A percentile compares a stretch with the other conserved stretches of the same genome.
phyloP scores from a whole-genome alignment of 352 stramenopile genomes.

The Hyaloperonospora brassicae region DNA sequence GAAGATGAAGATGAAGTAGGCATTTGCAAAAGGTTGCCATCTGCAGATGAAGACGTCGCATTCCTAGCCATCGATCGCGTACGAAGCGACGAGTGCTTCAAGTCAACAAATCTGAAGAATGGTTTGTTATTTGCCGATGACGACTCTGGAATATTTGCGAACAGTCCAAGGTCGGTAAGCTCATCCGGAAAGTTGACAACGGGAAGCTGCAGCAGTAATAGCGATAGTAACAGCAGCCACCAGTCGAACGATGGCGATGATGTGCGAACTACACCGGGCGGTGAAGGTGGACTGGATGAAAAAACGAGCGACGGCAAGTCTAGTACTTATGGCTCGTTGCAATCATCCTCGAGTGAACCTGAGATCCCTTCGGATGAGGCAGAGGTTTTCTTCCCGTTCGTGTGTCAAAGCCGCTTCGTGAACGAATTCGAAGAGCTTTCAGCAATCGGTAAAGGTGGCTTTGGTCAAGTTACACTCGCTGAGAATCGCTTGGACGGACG shows the following conservation, averaged over 20 bases:
- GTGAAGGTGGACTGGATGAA: constrained; percentile 17
- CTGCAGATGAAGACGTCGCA: constrained; percentile 15
- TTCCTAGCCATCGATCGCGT: constrained; percentile 14
- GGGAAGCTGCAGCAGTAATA: constrained; percentile 34
- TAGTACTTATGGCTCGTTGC: constrained; percentile 27
- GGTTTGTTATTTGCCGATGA: constrained; percentile 20
- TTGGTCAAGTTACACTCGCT: constrained; percentile 91
- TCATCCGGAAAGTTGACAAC: constrained; percentile 40
- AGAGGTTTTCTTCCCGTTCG: constrained; percentile 76
- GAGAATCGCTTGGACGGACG: constrained; percentile 90
- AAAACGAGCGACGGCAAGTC: constrained; percentile 25
- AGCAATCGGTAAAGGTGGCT: constrained; percentile 88
- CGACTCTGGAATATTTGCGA: constrained; percentile 24
- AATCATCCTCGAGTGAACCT: constrained; percentile 48
- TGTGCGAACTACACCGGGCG: constrained; percentile 6
- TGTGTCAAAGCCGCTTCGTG: constrained; percentile 75
- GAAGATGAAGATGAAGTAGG: constrained; percentile 18
- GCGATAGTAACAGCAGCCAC: constrained; percentile 17
- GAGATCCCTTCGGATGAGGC: constrained; percentile 10
- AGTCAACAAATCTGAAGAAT: constrained; percentile 30
- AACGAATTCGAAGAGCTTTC: constrained; percentile 83
- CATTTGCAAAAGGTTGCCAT: constrained; percentile 28
- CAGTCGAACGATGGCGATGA: constrained; percentile 17
- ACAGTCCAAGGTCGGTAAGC: constrained; percentile 25
- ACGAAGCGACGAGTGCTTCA: constrained; percentile 32